Evolutionary conservation across 2,329 filamentous ascomycete species (phyloP), one percentile per base, ranked within the genome.

Genomic region (Talaromyces sp.): DNA sequence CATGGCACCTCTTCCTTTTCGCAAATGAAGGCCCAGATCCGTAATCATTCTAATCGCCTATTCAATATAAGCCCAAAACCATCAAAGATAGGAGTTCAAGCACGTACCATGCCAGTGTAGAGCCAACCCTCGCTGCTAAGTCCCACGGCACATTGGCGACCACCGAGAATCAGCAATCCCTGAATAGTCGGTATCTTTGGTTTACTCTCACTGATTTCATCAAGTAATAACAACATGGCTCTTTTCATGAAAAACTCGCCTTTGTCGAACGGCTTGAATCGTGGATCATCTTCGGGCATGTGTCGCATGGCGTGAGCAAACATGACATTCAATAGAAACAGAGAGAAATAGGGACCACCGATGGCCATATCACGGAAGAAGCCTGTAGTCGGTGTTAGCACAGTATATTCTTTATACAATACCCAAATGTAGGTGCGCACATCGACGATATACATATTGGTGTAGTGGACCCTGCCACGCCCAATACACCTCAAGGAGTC

Each of bases 331-430:
- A 70, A 60, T n/a, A 70, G 54, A 60, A 70, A 70, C 24, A 59
- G 31, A 8, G 68, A 70, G 52, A 63, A 70, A 58, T 70, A 70
- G n/a, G 67, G 69, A 11, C 69, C 69, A 11, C 62, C 64, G 16
- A 69, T 57, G 14, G 68, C 69, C 62, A 69, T 58, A 45, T 70
- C 69, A n/a, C 66, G 64, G n/a, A 70, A 67, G 50, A 70, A 70
- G 47, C 66, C 67, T 70, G 24, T 11, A 62, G 13, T 22, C 9
- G 31, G 31, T 35, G 39, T 47, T 11, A 16, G n/a, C n/a, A n/a
- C n/a, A n/a, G 24, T 27, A 11, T 22, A 24, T 31, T 16, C 16
- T 22, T 3, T 3, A 16, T 27, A 16, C 43, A 16, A 27, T 2
- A 14, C 22, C 14, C 9, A 16, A 37, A 24, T 13, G 56, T 24